Evolutionary conservation across 352 stramenopile species (phyloP).

Genomic region (Pythium utonaiense): DNA sequence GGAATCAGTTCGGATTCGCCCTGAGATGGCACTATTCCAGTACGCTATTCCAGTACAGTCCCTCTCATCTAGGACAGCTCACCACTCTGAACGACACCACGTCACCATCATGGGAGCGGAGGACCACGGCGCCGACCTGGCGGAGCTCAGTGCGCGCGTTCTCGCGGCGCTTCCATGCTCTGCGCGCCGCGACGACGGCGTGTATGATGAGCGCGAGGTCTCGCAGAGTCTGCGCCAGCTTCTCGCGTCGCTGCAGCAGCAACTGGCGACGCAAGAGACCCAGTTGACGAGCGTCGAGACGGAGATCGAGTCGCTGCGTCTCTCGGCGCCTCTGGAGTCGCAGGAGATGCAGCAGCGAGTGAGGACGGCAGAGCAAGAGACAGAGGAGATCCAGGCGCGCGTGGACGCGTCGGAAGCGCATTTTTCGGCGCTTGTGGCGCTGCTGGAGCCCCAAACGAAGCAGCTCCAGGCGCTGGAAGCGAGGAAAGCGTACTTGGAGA

Average conservation of each 20-base stretch:
- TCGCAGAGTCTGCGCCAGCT: slow-evolving; percentile 19
- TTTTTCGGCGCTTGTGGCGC: slow-evolving; percentile 40
- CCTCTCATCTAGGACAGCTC: background rate
- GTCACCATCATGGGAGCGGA: slow-evolving; percentile 11
- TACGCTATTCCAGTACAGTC: too few relatives aligned
- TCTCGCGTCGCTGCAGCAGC: slow-evolving; percentile 4
- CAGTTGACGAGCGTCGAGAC: slow-evolving; percentile 7
- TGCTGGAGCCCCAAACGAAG: slow-evolving; percentile 30
- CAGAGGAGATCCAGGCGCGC: slow-evolving; percentile 15
- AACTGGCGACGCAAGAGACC: slow-evolving; percentile 15
- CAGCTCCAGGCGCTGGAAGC: slow-evolving; percentile 36
- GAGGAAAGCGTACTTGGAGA: slow-evolving; percentile 42
- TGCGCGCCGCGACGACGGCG: slow-evolving; percentile 1
- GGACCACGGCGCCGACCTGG: background rate
- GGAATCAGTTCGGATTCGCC: too few relatives aligned
- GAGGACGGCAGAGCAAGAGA: background rate
- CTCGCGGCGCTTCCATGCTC: slow-evolving; percentile 4
- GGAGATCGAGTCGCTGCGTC: slow-evolving; percentile 1
- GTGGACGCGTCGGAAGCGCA: slow-evolving; percentile 35
- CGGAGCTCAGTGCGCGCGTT: slow-evolving; percentile 17
- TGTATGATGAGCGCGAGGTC: slow-evolving; percentile 14
- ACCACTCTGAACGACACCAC: background rate
- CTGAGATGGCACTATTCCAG: too few relatives aligned
- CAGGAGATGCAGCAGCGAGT: background rate
- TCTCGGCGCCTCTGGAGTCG: background rate